Base-by-base conservation (phyloP, 352 stramenopile genomes). In the Globisporangium nagaii region DNA sequence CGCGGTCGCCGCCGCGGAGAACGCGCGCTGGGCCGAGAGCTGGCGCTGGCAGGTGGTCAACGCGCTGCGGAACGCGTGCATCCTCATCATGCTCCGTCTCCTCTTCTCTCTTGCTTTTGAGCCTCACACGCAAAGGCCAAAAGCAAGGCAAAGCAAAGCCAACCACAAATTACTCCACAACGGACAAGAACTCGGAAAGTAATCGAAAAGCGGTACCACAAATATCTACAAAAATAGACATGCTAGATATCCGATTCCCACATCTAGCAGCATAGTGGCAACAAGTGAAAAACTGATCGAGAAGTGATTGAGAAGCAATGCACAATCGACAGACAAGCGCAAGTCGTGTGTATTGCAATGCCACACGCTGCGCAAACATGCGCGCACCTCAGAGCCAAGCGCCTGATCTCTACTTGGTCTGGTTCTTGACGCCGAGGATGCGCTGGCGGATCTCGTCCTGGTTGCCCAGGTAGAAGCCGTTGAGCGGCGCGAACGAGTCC, bases 401-500 rank as follows among this genome's bases (percentile, higher is more conserved):
- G n/a, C 25, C 17, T 9, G 13, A 25, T n/a, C 6, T 24, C 40
- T 95, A 98, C 75, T 98, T 98, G 66, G 95, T 98, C 79, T 98
- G 95, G 74, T 98, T 98, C 86, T 98, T 98, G 56, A 98, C 95
- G 37, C 92, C 93, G 59, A 97, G 90, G 74, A 99, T 99, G 55
- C 96, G 88, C 34, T 80, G 80, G 52, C 90, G 91, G 71, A 99
- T 98, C 46, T 96, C 96, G 44, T 97, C 90, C 70, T 98, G 93
- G 76, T 99, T 91, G 59, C 97, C 96, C 22, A 92, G 65, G 62
- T 92, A 92, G 62, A 88, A 88, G 35, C 69, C 81, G 25, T 55
- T 77, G 41, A 94, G 75, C 28, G 93, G 95, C 43, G 81, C 79
- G 53, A 98, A 88, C 32, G 79, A 80, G 53, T 94, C 75, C 59